Base-by-base conservation (phyloP, 2,329 filamentous ascomycete species). In the Aureobasidium uvarum region DNA sequence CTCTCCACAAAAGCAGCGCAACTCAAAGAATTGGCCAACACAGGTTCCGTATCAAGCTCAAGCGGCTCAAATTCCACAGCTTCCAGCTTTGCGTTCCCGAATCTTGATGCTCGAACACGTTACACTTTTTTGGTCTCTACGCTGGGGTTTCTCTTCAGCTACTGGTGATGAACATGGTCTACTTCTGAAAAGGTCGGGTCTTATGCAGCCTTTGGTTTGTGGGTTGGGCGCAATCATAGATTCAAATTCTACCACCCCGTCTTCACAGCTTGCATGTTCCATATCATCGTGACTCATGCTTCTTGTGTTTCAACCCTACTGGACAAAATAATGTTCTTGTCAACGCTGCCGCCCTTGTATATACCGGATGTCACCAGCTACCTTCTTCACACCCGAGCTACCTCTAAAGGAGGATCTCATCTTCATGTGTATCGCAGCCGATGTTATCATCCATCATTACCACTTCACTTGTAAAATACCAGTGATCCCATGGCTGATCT, bases 1-100 rank as follows among this genome's bases (percentile, higher is more conserved):
- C 71, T 83, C 31, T 74, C 75, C 18, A 75, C 76, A 7, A 75
- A 77, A 41, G 67, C 71, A 28, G 73, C 73, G 5, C 69, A 76
- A 65, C 73, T 77, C 70, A 70, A 69, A 23, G 71, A 76, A 43
- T 25, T 66, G 41, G 56, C 56, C 48, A 66, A 59, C 33, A 66
- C 66, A 41, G 67, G 67, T n/a, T 64, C 66, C 43, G 56, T 67
- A 33, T 68, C 67, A 33, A 62, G 54, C 66, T 67, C 67, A 66
- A 62, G 67, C 67, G 67, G 67, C 66, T 68, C 67, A 67, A 64
- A 60, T 39, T 33, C 45, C 39, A 56, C 64, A 62, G 62, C 50
- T 25, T 56, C 56, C 20, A 51, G 63, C 60, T 62, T 62, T 51
- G 64, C 62, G 41, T 66, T 62, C 60, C 67, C 67, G 67, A 68